phyloP scores from a whole-genome alignment of 192 early-diverging fungal genomes.

The Podila epicladia region DNA sequence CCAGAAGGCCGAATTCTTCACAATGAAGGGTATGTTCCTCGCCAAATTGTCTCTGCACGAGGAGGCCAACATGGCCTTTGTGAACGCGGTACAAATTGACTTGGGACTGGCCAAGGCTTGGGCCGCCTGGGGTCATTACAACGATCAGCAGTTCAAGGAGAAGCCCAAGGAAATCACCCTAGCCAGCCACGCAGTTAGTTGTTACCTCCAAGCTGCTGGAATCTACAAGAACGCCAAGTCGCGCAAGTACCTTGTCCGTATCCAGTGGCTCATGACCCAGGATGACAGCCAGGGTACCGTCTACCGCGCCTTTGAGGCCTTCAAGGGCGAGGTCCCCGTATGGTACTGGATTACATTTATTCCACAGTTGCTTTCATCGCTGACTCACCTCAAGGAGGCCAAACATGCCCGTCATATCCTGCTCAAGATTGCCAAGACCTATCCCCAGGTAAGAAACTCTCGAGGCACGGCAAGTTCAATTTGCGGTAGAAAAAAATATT shows the following conservation, averaged over 20 bases:
- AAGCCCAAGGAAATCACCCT: constrained; percentile 83
- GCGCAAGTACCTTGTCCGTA: constrained; percentile 89
- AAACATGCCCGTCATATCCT: constrained; percentile 84
- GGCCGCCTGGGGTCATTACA: constrained; percentile 97
- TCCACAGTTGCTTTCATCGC: constrained; percentile 87
- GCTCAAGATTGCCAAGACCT: constrained; percentile 94
- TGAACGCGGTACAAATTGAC: constrained; percentile 91
- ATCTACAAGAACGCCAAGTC: constrained; percentile 88
- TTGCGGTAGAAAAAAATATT: too few species aligned
- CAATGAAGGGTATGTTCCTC: constrained; percentile 95
- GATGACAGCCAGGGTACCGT: constrained; percentile 83
- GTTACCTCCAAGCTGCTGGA: constrained; percentile 94
- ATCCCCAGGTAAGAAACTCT: constrained; percentile 73
- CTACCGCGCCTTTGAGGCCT: constrained; percentile 83
- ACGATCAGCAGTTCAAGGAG: constrained; percentile 91
- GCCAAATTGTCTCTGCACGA: constrained; percentile 85
- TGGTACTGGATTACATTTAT: constrained; percentile 99
- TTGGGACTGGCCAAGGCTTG: constrained; percentile 91
- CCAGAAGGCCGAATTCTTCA: constrained; percentile 98
- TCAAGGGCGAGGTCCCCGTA: constrained; percentile 89
- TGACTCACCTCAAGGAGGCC: constrained; percentile 81
- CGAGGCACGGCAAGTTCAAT: too few species aligned
- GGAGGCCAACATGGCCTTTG: constrained; percentile 92
- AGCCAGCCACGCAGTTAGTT: constrained; percentile 91
- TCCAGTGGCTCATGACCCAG: constrained; percentile 94